phyloP scores from a whole-genome alignment of 139 green algal species.

The Ulvella scutata region DNA sequence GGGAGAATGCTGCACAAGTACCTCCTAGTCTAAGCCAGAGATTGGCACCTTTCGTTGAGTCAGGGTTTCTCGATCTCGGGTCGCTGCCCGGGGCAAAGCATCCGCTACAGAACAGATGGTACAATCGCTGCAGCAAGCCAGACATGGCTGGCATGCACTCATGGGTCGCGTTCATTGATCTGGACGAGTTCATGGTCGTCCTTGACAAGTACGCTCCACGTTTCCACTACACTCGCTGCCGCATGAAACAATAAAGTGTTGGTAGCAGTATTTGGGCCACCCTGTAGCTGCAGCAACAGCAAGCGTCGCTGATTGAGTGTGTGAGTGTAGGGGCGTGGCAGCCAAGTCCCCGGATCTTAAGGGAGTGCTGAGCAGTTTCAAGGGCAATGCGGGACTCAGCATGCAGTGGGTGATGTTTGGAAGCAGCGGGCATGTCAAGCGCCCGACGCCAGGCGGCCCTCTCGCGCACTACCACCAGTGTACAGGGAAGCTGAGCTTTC shows the following conservation, averaged over 20 bases:
- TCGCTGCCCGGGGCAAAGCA: background rate
- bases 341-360: background rate
- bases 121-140: conserved; percentile 3
- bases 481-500: background rate
- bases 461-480: background rate
- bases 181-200: conserved; percentile 2
- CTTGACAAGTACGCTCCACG: background rate
- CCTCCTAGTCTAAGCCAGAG: background rate
- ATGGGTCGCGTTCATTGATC: background rate
- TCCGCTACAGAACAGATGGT: background rate
- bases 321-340: background rate
- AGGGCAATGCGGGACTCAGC: conserved; percentile 1
- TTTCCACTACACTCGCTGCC: background rate
- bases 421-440: background rate
- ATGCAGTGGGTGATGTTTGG: conserved; percentile 3
- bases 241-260: background rate
- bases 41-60: background rate
- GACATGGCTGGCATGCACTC: background rate
- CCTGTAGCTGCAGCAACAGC: too few species aligned
- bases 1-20: background rate
- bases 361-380: background rate
- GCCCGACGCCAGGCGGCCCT: background rate
- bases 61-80: background rate
- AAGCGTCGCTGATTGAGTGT: background rate
- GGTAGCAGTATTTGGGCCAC: too few species aligned